Evolutionary conservation across 768 basidiomycete genomes (phyloP).

Genomic region (Termitomyces titanicus): DNA sequence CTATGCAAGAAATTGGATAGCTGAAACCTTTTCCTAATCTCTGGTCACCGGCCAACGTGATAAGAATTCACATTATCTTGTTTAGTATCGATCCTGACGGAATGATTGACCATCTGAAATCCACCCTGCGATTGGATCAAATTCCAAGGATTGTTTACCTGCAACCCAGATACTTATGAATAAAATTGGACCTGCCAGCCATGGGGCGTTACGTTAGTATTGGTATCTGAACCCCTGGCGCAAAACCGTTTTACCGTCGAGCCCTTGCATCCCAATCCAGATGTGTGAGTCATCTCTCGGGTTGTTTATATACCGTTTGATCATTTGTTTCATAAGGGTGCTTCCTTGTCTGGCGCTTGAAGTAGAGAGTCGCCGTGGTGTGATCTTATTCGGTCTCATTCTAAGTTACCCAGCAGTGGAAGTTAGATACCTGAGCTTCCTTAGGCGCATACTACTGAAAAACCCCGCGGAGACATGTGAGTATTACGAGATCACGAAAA

Average conservation of each 20-base stretch:
- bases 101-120: not conserved
- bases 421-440: conserved; percentile 1
- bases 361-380: not conserved
- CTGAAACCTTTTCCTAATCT: not conserved
- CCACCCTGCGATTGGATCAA: not conserved
- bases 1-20: not conserved
- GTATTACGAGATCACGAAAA: conserved; percentile 4
- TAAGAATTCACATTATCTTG: not conserved
- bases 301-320: not conserved
- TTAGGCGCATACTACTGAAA: not conserved
- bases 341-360: not conserved
- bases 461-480: conserved; percentile 10
- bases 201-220: not conserved
- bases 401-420: not conserved
- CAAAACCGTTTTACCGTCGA: not conserved
- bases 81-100: not conserved
- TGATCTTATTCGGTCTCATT: not conserved
- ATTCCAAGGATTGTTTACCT: not conserved
- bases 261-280: not conserved
- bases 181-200: not conserved
- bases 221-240: not conserved
- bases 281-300: not conserved
- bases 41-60: conserved; percentile 1
- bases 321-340: not conserved
- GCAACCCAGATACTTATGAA: not conserved